phyloP scores from a whole-genome alignment of 208 protist species.

The Trypanosoma lewisi region DNA sequence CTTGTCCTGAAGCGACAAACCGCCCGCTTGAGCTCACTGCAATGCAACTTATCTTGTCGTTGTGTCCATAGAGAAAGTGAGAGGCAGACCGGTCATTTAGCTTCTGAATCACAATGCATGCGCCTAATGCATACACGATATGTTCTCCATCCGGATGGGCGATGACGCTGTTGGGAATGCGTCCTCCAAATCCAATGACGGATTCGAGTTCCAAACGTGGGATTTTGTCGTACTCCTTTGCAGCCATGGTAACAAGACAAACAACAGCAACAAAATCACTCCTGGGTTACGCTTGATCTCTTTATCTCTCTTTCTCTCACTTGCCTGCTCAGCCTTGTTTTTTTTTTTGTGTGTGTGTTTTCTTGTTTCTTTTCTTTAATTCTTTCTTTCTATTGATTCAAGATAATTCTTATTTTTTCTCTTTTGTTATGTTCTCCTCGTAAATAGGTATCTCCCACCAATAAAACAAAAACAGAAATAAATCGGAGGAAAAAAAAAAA shows the following conservation, averaged over 20 bases:
- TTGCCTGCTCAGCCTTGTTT: not conserved
- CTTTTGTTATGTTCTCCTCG: not conserved
- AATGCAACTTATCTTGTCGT: conserved; percentile 93
- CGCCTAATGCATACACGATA: conserved; percentile 92
- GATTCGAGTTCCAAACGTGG: conserved; percentile 74
- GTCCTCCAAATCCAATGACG: conserved; percentile 84
- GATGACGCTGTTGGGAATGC: conserved; percentile 79
- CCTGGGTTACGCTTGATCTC: too few relatives aligned
- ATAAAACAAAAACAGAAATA: not conserved
- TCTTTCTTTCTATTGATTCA: not conserved
- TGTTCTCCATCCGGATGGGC: conserved; percentile 89
- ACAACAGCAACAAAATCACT: too few relatives aligned
- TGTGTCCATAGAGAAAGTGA: conserved; percentile 94
- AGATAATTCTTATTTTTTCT: not conserved
- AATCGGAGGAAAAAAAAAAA: not conserved
- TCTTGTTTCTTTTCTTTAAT: not conserved
- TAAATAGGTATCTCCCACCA: not conserved
- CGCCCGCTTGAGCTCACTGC: conserved; percentile 86
- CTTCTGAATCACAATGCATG: conserved; percentile 91
- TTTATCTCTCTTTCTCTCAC: too few relatives aligned
- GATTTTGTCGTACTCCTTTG: conserved; percentile 64
- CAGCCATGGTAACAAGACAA: conserved; percentile 14
- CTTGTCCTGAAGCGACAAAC: conserved; percentile 93
- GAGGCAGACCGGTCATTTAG: conserved; percentile 67
- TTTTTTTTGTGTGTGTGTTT: not conserved